Conservation (phyloP, 148 eudicot genomes). For the Camellia japonica region DNA sequence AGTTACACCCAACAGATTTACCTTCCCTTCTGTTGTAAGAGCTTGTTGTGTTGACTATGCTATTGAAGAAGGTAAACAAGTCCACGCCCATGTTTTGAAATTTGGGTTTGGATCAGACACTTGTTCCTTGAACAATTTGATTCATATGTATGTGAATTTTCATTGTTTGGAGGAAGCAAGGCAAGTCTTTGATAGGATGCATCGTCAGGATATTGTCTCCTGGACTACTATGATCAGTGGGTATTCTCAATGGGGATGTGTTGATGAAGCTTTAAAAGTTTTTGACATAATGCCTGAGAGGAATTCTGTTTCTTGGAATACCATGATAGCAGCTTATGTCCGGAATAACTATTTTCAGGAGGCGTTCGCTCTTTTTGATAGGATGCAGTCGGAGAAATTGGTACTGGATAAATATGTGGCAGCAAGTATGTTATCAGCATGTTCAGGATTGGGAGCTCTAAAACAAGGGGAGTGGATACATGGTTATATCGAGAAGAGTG, state of each 20-base stretch:
- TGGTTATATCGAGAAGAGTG: slow-evolving; percentile 38
- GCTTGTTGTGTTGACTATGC: slow-evolving; percentile 48
- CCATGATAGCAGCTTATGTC: slow-evolving; percentile 65
- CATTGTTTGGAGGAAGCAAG: slow-evolving; percentile 51
- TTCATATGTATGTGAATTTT: slow-evolving; percentile 69
- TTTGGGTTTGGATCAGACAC: slow-evolving; percentile 45
- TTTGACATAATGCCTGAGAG: slow-evolving; percentile 47
- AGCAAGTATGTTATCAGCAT: slow-evolving; percentile 80
- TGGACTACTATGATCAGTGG: slow-evolving; percentile 84
- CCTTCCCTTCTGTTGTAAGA: slow-evolving; percentile 63
- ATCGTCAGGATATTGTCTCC: slow-evolving; percentile 43
- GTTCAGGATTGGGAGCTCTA: slow-evolving; percentile 61
- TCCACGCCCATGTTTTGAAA: slow-evolving; percentile 65
- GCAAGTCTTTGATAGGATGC: slow-evolving; percentile 50
- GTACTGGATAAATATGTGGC: slow-evolving; percentile 57
- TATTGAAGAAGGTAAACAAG: slow-evolving; percentile 49
- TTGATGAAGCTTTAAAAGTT: slow-evolving; percentile 50
- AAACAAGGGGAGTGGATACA: slow-evolving; percentile 57
- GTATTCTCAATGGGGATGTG: slow-evolving; percentile 52
- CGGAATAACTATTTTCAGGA: slow-evolving; percentile 46
- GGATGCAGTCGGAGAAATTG: slow-evolving; percentile 47
- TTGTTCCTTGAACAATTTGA: slow-evolving; percentile 62
- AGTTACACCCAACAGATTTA: slow-evolving; percentile 55
- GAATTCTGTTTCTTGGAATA: slow-evolving; percentile 62
- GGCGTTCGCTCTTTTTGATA: slow-evolving; percentile 54